Evolutionary conservation across 495 filamentous ascomycete species (phyloP).

Genomic region (Stereocaulon alpinum): DNA sequence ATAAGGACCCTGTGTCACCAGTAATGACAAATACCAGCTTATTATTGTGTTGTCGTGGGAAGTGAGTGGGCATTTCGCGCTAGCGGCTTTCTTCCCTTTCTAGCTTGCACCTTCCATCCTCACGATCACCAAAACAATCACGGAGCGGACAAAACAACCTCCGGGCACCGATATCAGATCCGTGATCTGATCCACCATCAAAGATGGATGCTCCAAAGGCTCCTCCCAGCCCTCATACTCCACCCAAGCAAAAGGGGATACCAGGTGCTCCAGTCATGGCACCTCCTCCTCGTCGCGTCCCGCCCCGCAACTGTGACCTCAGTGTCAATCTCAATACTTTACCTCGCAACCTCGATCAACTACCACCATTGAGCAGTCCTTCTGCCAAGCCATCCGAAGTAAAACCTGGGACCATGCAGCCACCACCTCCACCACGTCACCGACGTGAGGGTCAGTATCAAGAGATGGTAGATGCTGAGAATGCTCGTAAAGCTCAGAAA

Average conservation of each 20-base stretch:
- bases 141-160: too few species aligned
- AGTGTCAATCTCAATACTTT: too few species aligned
- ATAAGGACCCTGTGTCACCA: too few species aligned
- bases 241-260: neutral
- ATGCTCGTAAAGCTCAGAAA: slow-evolving; percentile 3
- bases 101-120: neutral
- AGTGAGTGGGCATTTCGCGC: neutral
- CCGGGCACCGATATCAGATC: too few species aligned
- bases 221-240: neutral
- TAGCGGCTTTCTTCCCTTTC: neutral
- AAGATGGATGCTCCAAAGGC: too few species aligned
- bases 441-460: slow-evolving; percentile 3
- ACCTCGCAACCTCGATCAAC: too few species aligned
- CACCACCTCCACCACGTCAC: neutral
- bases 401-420: neutral
- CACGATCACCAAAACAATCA: neutral
- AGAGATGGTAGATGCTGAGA: slow-evolving; percentile 8
- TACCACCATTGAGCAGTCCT: too few species aligned
- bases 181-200: too few species aligned
- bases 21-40: neutral
- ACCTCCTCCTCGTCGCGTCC: too few species aligned
- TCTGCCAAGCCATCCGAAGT: neutral
- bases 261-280: too few species aligned
- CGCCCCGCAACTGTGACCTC: too few species aligned
- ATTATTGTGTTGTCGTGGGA: neutral